Evolutionary conservation across 2,329 filamentous ascomycete genomes (phyloP), one percentile per base, ranked within the genome.

Genomic region (Metarhizium robertsii): DNA sequence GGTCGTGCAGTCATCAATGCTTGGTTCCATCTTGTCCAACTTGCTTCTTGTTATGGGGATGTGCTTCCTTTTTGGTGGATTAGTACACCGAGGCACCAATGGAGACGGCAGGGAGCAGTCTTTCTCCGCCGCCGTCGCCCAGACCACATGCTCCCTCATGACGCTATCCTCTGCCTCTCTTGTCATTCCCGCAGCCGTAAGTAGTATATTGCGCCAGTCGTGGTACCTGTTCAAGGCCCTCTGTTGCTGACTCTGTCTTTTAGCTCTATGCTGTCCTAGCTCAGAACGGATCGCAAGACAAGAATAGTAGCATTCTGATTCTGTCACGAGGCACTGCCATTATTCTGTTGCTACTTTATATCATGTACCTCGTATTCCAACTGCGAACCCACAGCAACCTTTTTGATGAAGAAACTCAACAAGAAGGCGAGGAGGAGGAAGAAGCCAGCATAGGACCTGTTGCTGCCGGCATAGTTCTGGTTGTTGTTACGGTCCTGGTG

Each of bases 1-100:
- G 64, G 92, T 97, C 61, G 92, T 97, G n/a, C 94, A 97, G 74
- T 88, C 92, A 20, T 95, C 90, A 60, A 97, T 97, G 92, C 84
- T 97, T 38, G 92, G 94, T 50, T 95, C 89, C 66, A 95, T 97
- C 63, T 78, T 97, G 43, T 96, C 92, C 61, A 97, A 97, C 71
- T 86, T 96, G 61, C 80, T 97, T 7, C 83, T 97, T 25, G 92
- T 91, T 50, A 80, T 91, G 67, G 87, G 87, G 63, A 89, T 88
- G 78, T 90, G 87, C 71, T 90, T 90, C 74, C 76, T 91, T 61
- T 80, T 88, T 55, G 88, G 88, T 55, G 88, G 88, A 36, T 73
- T 90, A 57, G 77, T 78, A 59, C 83, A 85, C 72, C 75, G 74
- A 55, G 76, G 79, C 58, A 67, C 74, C 38, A 76, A 80, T 18